Conservation (phyloP, 164 flowering plant genomes). For the Vitis amurensis region DNA sequence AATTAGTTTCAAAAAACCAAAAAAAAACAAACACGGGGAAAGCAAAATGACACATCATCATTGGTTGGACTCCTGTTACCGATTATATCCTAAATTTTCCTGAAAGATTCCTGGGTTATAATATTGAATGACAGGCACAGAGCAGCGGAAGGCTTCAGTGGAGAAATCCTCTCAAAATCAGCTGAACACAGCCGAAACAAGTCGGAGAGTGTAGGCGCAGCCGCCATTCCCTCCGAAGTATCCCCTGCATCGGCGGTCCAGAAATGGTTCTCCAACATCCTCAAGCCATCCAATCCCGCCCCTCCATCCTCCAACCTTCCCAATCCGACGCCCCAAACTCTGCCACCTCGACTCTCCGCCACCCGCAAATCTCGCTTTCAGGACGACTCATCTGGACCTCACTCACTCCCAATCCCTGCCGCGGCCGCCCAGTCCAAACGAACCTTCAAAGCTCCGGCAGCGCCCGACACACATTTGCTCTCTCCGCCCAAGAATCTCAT, state of each 20-base stretch:
- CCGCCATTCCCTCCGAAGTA: slow-evolving; percentile 11
- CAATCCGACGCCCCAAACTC: slow-evolving; percentile 12
- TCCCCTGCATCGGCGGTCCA: slow-evolving; percentile 49
- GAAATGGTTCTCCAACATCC: slow-evolving; percentile 58
- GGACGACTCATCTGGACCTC: slow-evolving; percentile 24
- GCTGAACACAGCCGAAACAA: slow-evolving; percentile 43
- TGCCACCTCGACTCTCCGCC: slow-evolving; percentile 39
- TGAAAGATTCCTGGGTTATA: too few species aligned
- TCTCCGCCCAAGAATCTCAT: slow-evolving; percentile 52
- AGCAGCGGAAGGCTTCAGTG: slow-evolving; percentile 47
- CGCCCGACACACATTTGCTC: slow-evolving; percentile 25
- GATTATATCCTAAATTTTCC: too few species aligned
- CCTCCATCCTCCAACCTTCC: slow-evolving; percentile 9
- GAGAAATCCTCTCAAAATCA: slow-evolving; percentile 58
- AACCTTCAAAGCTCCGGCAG: slow-evolving; percentile 26
- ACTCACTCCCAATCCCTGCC: slow-evolving; percentile 19
- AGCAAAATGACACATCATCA: too few species aligned
- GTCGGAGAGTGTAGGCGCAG: slow-evolving; percentile 27
- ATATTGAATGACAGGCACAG: slow-evolving; percentile 40
- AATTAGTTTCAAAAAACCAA: too few species aligned
- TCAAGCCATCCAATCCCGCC: slow-evolving; percentile 33
- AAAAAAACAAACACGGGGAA: too few species aligned
- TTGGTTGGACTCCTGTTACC: too few species aligned
- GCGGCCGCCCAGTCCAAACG: slow-evolving; percentile 20
- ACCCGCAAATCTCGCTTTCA: slow-evolving; percentile 59